These are phyloP conservation scores for Cucurbitaria berberidis DNA, from an alignment of 2,329 filamentous ascomycete genomes.

Conservation along the genomic window DNA sequence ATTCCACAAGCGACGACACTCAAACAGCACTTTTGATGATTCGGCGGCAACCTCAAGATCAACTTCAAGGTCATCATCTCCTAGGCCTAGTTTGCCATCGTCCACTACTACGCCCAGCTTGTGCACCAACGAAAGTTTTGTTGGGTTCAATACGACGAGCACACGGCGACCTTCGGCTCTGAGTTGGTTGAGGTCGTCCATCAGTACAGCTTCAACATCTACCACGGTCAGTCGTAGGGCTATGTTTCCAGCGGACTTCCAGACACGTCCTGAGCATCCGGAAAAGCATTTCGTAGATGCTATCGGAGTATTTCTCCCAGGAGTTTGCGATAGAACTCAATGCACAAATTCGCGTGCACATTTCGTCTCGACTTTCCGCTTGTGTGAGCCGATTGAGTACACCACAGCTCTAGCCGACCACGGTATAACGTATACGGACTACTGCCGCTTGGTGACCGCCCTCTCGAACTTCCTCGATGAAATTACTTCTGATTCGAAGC, in stretches of 20 bases:
- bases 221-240: background rate
- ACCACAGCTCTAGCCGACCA: constrained; percentile 34
- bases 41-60: background rate
- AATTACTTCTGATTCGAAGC: constrained; percentile 12
- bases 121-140: constrained; percentile 11
- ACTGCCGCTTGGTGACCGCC: constrained; percentile 18
- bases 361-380: constrained; percentile 30
- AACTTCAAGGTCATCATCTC: background rate
- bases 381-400: constrained; percentile 36
- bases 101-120: constrained; percentile 16
- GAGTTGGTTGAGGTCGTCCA: constrained; percentile 21
- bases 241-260: constrained; percentile 19
- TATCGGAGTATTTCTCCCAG: constrained; percentile 34
- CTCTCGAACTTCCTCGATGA: constrained; percentile 25
- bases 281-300: constrained; percentile 36
- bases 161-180: constrained; percentile 18
- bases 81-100: constrained; percentile 6
- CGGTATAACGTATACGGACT: constrained; percentile 31
- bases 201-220: constrained; percentile 9
- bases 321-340: constrained; percentile 25
- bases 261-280: constrained; percentile 20
- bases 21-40: constrained; percentile 1
- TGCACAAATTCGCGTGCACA: constrained; percentile 24
- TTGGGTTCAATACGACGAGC: background rate
- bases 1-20: background rate